These are phyloP conservation scores for Curvularia hawaiiensis DNA, from an alignment of 2,329 filamentous ascomycete species.

Conservation along the genomic window DNA sequence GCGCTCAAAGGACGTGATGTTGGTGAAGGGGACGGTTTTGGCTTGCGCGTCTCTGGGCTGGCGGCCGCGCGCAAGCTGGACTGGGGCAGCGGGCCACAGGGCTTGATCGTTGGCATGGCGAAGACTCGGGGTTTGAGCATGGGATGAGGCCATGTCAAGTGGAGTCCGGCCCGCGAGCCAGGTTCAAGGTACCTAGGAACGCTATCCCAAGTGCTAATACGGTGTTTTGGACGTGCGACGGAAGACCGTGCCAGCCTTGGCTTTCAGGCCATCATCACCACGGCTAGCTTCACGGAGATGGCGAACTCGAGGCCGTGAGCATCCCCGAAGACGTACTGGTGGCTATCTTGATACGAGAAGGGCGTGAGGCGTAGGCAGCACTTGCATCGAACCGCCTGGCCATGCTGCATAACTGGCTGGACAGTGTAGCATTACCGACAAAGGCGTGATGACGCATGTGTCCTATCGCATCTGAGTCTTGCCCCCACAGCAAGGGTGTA, in stretches of 20 bases:
- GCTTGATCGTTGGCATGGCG: conserved; percentile 21
- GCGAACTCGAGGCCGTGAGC: neutral
- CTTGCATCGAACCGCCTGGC: neutral
- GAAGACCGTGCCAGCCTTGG: conserved; percentile 15
- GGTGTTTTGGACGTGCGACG: conserved; percentile 14
- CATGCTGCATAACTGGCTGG: neutral
- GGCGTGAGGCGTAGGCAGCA: neutral
- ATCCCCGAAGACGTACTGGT: neutral
- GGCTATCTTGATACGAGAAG: neutral
- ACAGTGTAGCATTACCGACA: neutral
- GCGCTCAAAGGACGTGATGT: conserved; percentile 42
- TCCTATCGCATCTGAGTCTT: neutral
- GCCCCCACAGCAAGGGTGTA: neutral
- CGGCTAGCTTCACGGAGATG: neutral
- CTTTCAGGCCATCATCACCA: conserved; percentile 12
- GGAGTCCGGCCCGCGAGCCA: conserved; percentile 22
- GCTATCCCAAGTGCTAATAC: conserved; percentile 9
- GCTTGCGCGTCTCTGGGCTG: conserved; percentile 46
- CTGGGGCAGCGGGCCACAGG: conserved; percentile 26
- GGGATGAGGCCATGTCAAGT: conserved; percentile 31
- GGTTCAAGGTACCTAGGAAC: conserved; percentile 10
- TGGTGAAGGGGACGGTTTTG: conserved; percentile 36
- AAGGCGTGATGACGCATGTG: conserved; percentile 2
- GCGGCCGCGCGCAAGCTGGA: conserved; percentile 44
- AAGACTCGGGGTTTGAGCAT: conserved; percentile 19